A percentile compares a stretch with the other conserved stretches of the same genome.
These are phyloP conservation scores for Suhomyces vadensis DNA, from an alignment of 805 yeast species.

Conservation along the genomic window DNA sequence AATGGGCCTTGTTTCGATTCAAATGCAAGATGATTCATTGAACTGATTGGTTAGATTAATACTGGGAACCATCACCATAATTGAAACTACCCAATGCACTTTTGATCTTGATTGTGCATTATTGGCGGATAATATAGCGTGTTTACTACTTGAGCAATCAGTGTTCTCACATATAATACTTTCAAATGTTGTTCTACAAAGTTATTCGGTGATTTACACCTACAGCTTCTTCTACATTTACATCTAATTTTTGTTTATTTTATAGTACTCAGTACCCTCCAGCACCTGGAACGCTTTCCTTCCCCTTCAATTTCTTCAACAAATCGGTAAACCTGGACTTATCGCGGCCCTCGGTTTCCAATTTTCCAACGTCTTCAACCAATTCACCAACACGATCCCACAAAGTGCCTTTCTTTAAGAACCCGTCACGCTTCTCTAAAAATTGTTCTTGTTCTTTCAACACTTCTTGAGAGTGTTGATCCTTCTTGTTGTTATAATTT, in stretches of 20 bases:
- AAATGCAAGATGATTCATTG: too few relatives aligned
- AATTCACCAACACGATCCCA: constrained; percentile 63
- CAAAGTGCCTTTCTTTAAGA: constrained; percentile 39
- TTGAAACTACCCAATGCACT: too few relatives aligned
- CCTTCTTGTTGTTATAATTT: constrained; percentile 82
- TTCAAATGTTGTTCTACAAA: too few relatives aligned
- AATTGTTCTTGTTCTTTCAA: constrained; percentile 69
- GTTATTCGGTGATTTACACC: too few relatives aligned
- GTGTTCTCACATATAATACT: too few relatives aligned
- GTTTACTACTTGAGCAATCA: too few relatives aligned
- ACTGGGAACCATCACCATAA: too few relatives aligned
- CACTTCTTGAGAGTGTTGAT: constrained; percentile 62
- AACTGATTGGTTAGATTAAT: too few relatives aligned
- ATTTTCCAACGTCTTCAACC: constrained; percentile 45
- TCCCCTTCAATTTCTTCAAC: constrained; percentile 64
- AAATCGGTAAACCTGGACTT: constrained; percentile 70
- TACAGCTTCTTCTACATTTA: too few relatives aligned
- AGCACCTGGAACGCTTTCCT: constrained; percentile 75
- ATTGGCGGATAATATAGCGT: too few relatives aligned
- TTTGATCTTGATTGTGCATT: too few relatives aligned
- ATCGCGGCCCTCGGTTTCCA: constrained; percentile 52
- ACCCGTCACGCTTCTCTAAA: constrained; percentile 70
- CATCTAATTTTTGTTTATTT: neutral
- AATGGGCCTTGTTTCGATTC: too few relatives aligned
- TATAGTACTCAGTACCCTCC: constrained; percentile 49